Percentiles rank a stretch among this genome's conserved stretches.
These are phyloP conservation scores for Metschnikowia cerradonensis DNA, from an alignment of 805 yeast genomes.

Conservation along the genomic window DNA sequence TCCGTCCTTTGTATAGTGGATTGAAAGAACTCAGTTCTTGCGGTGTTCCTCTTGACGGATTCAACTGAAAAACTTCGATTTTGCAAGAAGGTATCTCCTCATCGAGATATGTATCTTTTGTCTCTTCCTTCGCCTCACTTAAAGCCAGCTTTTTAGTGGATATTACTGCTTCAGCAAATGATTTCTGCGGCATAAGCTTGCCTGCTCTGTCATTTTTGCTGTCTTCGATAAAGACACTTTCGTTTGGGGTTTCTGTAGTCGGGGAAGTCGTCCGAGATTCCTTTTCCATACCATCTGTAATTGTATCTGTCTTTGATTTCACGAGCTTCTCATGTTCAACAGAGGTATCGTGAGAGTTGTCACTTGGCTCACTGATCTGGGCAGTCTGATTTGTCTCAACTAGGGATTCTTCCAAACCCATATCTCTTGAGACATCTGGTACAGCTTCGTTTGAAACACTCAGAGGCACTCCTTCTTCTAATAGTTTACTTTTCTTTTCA, in stretches of 20 bases:
- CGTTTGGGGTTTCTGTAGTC: background rate
- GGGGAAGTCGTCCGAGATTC: background rate
- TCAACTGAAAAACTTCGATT: background rate
- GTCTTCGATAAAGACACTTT: background rate
- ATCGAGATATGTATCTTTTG: background rate
- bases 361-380: background rate
- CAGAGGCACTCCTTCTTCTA: background rate
- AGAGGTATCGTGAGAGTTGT: background rate
- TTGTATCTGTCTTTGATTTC: background rate
- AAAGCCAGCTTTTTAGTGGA: slow-evolving; percentile 2
- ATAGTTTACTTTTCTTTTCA: background rate
- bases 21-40: background rate
- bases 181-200: background rate
- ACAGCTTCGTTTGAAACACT: background rate
- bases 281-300: background rate
- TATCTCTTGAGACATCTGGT: background rate
- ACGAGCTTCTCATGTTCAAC: background rate
- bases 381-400: background rate
- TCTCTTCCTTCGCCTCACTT: background rate
- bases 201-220: background rate
- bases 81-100: background rate
- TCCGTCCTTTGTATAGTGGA: slow-evolving; percentile 8
- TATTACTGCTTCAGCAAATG: slow-evolving; percentile 2
- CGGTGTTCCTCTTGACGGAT: background rate
- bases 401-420: background rate